Percentiles rank a stretch among this genome's conserved stretches.
Evolutionary conservation across 2,329 filamentous ascomycete genomes (phyloP).

Genomic region (Pezicula rhizophila): DNA sequence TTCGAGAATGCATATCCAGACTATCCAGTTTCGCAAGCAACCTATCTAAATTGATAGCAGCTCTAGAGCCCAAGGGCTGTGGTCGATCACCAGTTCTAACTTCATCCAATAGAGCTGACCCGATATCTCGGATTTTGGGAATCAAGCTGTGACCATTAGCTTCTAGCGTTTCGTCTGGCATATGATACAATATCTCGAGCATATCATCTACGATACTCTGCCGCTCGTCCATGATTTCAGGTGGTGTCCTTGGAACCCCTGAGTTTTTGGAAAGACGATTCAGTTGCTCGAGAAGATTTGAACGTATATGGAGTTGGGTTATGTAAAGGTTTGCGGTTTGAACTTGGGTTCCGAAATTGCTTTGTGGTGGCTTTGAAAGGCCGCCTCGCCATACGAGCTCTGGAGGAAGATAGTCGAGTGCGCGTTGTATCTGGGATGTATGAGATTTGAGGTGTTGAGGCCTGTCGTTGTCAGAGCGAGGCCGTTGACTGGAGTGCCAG

Average conservation of each 20-base stretch:
- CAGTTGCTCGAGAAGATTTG: slow-evolving; percentile 31
- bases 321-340: slow-evolving; percentile 33
- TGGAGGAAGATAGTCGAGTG: slow-evolving; percentile 28
- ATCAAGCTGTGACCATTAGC: slow-evolving; percentile 15
- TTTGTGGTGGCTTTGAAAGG: slow-evolving; percentile 23
- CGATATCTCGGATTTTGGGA: slow-evolving; percentile 32
- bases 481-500: slow-evolving; percentile 27
- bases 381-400: slow-evolving; percentile 32
- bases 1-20: slow-evolving; percentile 15
- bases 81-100: slow-evolving; percentile 1
- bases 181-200: slow-evolving; percentile 30
- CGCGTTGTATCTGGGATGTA: slow-evolving; percentile 21
- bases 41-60: slow-evolving; percentile 3
- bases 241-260: background rate
- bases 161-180: slow-evolving; percentile 28
- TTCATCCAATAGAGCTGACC: slow-evolving; percentile 26
- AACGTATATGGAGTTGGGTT: slow-evolving; percentile 31
- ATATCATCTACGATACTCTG: slow-evolving; percentile 30
- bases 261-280: slow-evolving; percentile 7
- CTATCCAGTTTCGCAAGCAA: slow-evolving; percentile 7
- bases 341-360: slow-evolving; percentile 30
- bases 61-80: background rate
- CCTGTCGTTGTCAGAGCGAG: background rate
- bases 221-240: slow-evolving; percentile 17
- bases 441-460: slow-evolving; percentile 7